Conservation (phyloP, 78 protist genomes). For the Capsaspora owczarzaki region DNA sequence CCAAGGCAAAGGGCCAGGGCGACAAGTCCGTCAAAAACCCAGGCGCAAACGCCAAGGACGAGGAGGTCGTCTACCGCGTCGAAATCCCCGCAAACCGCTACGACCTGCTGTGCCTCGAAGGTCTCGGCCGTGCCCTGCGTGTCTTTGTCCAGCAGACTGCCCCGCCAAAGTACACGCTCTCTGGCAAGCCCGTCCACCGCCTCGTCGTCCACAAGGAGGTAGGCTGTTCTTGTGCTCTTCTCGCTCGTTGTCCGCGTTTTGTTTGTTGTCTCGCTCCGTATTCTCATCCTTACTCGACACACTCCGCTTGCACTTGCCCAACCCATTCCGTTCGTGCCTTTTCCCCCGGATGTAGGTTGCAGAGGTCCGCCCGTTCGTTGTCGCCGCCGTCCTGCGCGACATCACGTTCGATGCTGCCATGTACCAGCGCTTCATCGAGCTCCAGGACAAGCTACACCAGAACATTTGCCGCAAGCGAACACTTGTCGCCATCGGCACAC, state of each 20-base stretch:
- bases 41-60: slow-evolving; percentile 31
- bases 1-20: slow-evolving; percentile 40
- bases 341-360: too few species aligned
- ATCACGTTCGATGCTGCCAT: slow-evolving; percentile 56
- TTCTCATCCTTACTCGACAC: too few species aligned
- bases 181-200: slow-evolving; percentile 5
- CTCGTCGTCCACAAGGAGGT: too few species aligned
- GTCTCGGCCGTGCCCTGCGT: slow-evolving; percentile 78
- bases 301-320: too few species aligned
- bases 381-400: slow-evolving; percentile 88
- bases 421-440: slow-evolving; percentile 92
- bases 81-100: slow-evolving; percentile 97
- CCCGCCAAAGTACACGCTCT: slow-evolving; percentile 32
- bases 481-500: slow-evolving; percentile 99
- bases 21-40: too few species aligned
- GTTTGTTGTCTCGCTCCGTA: too few species aligned
- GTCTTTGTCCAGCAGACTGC: slow-evolving; percentile 47
- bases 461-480: slow-evolving; percentile 89
- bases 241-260: too few species aligned
- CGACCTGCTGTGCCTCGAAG: slow-evolving; percentile 95
- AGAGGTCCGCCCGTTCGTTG: slow-evolving; percentile 86
- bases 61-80: slow-evolving; percentile 80
- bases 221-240: too few species aligned
- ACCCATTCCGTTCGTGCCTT: too few species aligned
- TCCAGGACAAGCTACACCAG: slow-evolving; percentile 92